Conservation (phyloP, 345 rosid genomes). For the Eucalyptus albens region DNA sequence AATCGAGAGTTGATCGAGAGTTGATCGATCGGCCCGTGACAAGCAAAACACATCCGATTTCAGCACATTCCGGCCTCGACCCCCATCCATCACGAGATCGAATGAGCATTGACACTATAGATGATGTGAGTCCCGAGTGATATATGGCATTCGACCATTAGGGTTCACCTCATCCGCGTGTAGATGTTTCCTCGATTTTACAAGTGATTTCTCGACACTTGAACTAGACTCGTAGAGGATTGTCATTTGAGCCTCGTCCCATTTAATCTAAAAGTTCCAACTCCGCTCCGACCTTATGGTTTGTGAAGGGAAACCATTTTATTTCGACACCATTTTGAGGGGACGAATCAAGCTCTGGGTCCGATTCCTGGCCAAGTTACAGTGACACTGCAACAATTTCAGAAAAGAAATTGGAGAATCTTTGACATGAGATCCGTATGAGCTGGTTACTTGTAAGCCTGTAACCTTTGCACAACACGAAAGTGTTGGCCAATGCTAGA, state of each 20-base stretch:
- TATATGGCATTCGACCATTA: neutral
- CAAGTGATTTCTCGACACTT: neutral
- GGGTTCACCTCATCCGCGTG: neutral
- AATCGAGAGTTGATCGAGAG: too few species aligned
- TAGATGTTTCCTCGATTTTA: neutral
- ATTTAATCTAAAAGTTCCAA: neutral
- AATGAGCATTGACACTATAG: neutral
- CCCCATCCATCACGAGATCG: neutral
- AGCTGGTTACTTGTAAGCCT: neutral
- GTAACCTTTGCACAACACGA: neutral
- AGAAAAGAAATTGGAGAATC: neutral
- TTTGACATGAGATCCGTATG: neutral
- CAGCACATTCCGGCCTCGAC: neutral
- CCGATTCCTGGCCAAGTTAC: neutral
- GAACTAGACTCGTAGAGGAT: neutral
- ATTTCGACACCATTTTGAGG: fast-evolving
- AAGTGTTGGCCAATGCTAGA: neutral
- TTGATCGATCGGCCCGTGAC: too few species aligned
- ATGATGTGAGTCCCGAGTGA: neutral
- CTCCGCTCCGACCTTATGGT: neutral
- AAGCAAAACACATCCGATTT: neutral
- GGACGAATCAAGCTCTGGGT: neutral
- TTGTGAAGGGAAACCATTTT: neutral
- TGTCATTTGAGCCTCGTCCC: neutral
- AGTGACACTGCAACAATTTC: neutral